Conservation (phyloP, 2,329 filamentous ascomycete species). For the Drechslerella coelobrocha region DNA sequence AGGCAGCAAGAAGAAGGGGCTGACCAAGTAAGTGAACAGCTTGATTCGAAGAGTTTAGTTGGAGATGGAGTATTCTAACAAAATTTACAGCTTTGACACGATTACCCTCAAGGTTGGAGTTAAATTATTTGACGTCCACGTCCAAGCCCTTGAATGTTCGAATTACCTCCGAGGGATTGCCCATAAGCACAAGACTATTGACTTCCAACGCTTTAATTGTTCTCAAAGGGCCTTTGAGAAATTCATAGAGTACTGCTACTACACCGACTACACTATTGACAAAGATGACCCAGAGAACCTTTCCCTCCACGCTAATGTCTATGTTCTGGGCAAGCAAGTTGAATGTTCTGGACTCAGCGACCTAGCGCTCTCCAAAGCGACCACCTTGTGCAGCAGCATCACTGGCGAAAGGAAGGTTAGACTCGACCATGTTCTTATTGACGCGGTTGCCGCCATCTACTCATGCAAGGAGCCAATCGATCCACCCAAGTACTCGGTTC, state of each 20-base stretch:
- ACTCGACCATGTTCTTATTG: not conserved
- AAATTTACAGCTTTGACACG: not conserved
- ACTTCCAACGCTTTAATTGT: not conserved
- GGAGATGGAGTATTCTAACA: not conserved
- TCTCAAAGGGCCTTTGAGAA: not conserved
- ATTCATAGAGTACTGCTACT: slow-evolving; percentile 20
- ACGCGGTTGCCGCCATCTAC: not conserved
- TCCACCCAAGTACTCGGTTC: too few species aligned
- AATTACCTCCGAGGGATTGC: not conserved
- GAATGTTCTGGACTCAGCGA: not conserved
- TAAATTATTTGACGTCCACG: not conserved
- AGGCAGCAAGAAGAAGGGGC: too few species aligned
- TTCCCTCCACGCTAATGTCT: slow-evolving; percentile 8
- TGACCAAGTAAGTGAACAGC: too few species aligned
- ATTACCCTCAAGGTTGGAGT: not conserved
- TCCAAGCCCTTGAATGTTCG: not conserved
- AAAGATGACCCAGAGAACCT: not conserved
- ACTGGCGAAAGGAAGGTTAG: not conserved
- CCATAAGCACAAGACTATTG: not conserved
- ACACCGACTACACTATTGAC: not conserved
- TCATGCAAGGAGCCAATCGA: not conserved
- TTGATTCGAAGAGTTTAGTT: too few species aligned
- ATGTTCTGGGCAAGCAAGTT: slow-evolving; percentile 6
- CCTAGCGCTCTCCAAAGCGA: slow-evolving; percentile 4
- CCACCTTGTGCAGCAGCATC: not conserved